phyloP scores from a whole-genome alignment of 2,329 filamentous ascomycete genomes.

The Verticillium nonalfalfae region DNA sequence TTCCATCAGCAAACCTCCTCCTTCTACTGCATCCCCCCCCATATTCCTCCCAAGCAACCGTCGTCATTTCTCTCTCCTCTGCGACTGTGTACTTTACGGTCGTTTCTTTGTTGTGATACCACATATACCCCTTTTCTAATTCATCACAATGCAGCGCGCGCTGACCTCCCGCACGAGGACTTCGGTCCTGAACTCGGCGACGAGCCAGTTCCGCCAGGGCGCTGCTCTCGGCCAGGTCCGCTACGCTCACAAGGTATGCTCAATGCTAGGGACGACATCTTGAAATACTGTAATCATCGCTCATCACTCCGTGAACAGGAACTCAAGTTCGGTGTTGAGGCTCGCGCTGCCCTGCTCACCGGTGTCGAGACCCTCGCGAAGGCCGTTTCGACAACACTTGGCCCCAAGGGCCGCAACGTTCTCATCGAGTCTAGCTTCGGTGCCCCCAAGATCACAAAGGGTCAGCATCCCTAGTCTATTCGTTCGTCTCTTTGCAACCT shows the following conservation, averaged over 20 bases:
- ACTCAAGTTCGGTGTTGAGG: conserved; percentile 97
- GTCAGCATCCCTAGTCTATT: conserved; percentile 40
- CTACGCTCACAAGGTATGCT: conserved; percentile 89
- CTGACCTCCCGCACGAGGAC: conserved; percentile 75
- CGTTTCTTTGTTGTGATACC: conserved; percentile 20
- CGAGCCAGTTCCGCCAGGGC: conserved; percentile 57
- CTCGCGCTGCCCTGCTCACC: conserved; percentile 76
- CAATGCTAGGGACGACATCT: neutral
- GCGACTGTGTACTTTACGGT: conserved; percentile 18
- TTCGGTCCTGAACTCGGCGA: conserved; percentile 68
- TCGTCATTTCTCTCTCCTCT: conserved; percentile 20
- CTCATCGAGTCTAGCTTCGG: conserved; percentile 98
- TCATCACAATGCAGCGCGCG: conserved; percentile 84
- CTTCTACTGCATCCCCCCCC: conserved; percentile 18
- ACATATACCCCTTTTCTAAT: conserved; percentile 20
- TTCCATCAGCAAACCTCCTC: conserved; percentile 6
- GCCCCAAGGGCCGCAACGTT: conserved; percentile 97
- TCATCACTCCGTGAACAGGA: conserved; percentile 51
- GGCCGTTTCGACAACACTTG: conserved; percentile 92
- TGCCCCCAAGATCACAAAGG: conserved; percentile 99
- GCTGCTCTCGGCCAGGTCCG: conserved; percentile 74
- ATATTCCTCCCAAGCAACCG: conserved; percentile 17
- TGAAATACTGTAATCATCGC: neutral
- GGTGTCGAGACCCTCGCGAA: conserved; percentile 96
- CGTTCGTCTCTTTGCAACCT: neutral